Evolutionary conservation across 169 alveolate genomes (phyloP), one percentile per base, ranked within the genome.

Genomic region (Besnoitia besnoiti): DNA sequence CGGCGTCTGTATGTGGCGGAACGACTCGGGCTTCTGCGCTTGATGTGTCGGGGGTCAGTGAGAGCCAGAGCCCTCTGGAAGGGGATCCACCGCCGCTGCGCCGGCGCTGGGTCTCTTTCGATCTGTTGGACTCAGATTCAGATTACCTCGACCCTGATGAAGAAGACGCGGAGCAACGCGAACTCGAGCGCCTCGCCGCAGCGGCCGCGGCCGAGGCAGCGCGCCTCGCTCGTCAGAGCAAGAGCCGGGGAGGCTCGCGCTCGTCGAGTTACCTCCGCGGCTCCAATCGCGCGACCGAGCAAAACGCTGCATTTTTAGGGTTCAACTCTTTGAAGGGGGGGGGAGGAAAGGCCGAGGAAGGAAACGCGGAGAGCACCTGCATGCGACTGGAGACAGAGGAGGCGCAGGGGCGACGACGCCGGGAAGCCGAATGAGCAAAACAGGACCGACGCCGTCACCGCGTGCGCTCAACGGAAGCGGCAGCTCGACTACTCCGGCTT

Each of bases 61-160:
- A 51, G 67, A 51, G n/a, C 14, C n/a, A 24, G 24, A 24, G 67
- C 67, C 67, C 14, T 24, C 24, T 24, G 24, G 67, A 24, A 16
- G 67, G 24, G 24, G 24, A 16, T 14, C 67, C 67, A 51, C n/a
- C 24, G 44, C 7, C 46, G 24, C n/a, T 7, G 44, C 82, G 82
- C 39, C 82, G 82, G 39, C 82, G 82, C 44, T 73, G 82, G 82
- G 82, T 42, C n/a, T 73, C 82, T 42, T 73, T 73, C 82, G 82
- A 73, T 73, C 44, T 73, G 46, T 19, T 16, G 82, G 82, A 73
- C 21, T 73, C 82, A n/a, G 82, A 73, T 27, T 16, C 46, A 19
- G 82, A 73, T 19, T n/a, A 27, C 24, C 16, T 35, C 82, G 46
- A 73, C 5, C 33, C 42, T 8, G 46, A 73, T 42, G 82, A 73